These are phyloP conservation scores for Daldinia vernicosa DNA, from an alignment of 495 filamentous ascomycete genomes.

Conservation along the genomic window DNA sequence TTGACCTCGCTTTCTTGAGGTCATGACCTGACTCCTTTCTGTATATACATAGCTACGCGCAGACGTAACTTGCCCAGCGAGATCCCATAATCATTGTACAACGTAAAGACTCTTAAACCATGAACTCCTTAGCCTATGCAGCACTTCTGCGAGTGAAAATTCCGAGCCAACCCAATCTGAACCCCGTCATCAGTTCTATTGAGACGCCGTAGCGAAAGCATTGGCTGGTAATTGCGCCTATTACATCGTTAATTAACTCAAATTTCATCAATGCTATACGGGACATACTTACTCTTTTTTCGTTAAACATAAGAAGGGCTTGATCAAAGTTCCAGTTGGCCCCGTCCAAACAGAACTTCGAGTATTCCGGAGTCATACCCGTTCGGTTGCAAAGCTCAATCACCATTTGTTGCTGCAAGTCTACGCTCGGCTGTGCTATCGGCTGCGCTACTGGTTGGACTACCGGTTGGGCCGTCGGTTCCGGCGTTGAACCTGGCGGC, in stretches of 20 bases:
- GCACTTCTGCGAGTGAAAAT: constrained; percentile 6
- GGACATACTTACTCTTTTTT: constrained; percentile 53
- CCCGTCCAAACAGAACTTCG: constrained; percentile 73
- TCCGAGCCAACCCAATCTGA: not conserved
- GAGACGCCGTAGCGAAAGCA: constrained; percentile 46
- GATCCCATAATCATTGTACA: constrained; percentile 12
- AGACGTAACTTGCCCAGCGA: constrained; percentile 6
- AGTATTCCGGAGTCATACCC: constrained; percentile 75
- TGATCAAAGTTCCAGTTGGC: constrained; percentile 77
- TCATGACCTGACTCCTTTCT: constrained; percentile 1
- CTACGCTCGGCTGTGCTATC: constrained; percentile 42
- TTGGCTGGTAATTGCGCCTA: constrained; percentile 50
- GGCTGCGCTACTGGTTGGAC: constrained; percentile 18
- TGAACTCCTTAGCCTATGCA: constrained; percentile 38
- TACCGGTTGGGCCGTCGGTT: constrained; percentile 16
- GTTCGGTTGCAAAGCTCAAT: constrained; percentile 72
- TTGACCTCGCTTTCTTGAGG: not conserved
- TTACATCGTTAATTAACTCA: not conserved
- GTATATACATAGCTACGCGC: constrained; percentile 21
- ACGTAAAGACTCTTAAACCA: constrained; percentile 26
- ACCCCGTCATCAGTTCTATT: constrained; percentile 10
- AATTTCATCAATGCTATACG: not conserved
- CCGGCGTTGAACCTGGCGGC: constrained; percentile 45
- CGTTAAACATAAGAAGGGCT: constrained; percentile 72
- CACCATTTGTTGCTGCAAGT: constrained; percentile 68